Conservation (phyloP, 805 yeast species). For the Wickerhamiella kazuoi region DNA sequence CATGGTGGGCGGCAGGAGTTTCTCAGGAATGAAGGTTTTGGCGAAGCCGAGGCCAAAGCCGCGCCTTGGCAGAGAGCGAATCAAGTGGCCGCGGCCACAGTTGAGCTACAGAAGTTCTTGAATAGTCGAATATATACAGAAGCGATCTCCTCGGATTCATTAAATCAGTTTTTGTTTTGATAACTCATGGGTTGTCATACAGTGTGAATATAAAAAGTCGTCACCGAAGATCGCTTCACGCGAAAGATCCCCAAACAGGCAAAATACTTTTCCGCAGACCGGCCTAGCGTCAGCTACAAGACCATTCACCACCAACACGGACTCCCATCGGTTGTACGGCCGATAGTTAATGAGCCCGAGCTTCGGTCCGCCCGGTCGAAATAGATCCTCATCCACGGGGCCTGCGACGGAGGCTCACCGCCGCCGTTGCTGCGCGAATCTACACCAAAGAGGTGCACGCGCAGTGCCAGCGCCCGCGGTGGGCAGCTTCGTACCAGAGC, state of each 20-base stretch:
- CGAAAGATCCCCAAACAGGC: background rate
- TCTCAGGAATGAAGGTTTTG: no score
- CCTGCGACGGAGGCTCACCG: background rate
- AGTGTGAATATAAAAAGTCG: slow-evolving; percentile 22
- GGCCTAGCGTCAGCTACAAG: slow-evolving; percentile 12
- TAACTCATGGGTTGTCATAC: slow-evolving; percentile 19
- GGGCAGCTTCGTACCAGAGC: no score
- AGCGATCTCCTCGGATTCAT: slow-evolving; percentile 20
- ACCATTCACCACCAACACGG: slow-evolving; percentile 14
- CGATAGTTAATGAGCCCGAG: slow-evolving; percentile 10
- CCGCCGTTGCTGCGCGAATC: background rate
- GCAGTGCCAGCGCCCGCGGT: no score
- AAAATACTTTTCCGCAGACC: slow-evolving; percentile 1
- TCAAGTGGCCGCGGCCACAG: no score
- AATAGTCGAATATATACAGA: background rate
- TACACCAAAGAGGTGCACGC: no score
- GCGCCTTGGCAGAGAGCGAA: no score
- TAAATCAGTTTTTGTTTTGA: slow-evolving; percentile 21
- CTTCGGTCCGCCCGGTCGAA: slow-evolving; percentile 26
- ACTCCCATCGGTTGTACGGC: slow-evolving; percentile 17
- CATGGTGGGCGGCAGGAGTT: no score
- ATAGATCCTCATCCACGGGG: slow-evolving; percentile 20
- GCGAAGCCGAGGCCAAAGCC: no score
- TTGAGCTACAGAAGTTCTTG: no score
- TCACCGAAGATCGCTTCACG: slow-evolving; percentile 16